Evolutionary conservation across 192 early-diverging fungal genomes (phyloP).

Genomic region (Coemansia sp.): DNA sequence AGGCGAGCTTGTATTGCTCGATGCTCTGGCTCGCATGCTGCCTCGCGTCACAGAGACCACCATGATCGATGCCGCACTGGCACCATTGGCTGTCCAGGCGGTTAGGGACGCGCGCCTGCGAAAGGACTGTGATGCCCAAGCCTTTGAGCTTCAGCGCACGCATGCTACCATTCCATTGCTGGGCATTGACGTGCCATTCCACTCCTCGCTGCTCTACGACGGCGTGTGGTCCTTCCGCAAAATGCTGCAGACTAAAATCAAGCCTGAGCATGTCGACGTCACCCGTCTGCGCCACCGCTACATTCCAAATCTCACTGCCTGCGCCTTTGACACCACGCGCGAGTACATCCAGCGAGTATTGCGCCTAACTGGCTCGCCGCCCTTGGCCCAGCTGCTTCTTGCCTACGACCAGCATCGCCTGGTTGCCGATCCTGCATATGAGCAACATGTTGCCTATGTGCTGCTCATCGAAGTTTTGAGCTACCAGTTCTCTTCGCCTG

Average conservation of each 20-base stretch:
- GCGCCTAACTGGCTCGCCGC: slow-evolving; percentile 76
- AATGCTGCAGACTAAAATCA: slow-evolving; percentile 84
- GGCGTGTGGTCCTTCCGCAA: slow-evolving; percentile 94
- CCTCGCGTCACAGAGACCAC: slow-evolving; percentile 76
- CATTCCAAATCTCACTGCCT: slow-evolving; percentile 94
- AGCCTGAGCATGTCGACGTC: slow-evolving; percentile 83
- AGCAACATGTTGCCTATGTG: slow-evolving; percentile 86
- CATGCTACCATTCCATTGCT: slow-evolving; percentile 88
- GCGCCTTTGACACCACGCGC: slow-evolving; percentile 81
- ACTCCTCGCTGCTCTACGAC: slow-evolving; percentile 89
- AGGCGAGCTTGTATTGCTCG: slow-evolving; percentile 81
- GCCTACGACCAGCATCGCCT: slow-evolving; percentile 74
- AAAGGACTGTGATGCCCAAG: slow-evolving; percentile 62
- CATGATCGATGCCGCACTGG: slow-evolving; percentile 75
- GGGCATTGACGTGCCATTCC: slow-evolving; percentile 97
- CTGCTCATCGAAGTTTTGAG: slow-evolving; percentile 90
- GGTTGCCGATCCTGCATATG: slow-evolving; percentile 71
- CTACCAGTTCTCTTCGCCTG: slow-evolving; percentile 94
- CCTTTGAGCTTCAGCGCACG: slow-evolving; percentile 81
- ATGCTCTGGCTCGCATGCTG: slow-evolving; percentile 79
- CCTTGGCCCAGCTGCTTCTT: slow-evolving; percentile 79
- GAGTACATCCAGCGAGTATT: slow-evolving; percentile 81
- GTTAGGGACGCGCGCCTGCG: slow-evolving; percentile 52
- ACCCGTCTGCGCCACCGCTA: slow-evolving; percentile 82
- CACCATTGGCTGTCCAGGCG: slow-evolving; percentile 70